A percentile compares a stretch with the other conserved stretches of the same genome.
Evolutionary conservation across 1,284 basidiomycete genomes (phyloP).

Genomic region (Trametes polyzona): DNA sequence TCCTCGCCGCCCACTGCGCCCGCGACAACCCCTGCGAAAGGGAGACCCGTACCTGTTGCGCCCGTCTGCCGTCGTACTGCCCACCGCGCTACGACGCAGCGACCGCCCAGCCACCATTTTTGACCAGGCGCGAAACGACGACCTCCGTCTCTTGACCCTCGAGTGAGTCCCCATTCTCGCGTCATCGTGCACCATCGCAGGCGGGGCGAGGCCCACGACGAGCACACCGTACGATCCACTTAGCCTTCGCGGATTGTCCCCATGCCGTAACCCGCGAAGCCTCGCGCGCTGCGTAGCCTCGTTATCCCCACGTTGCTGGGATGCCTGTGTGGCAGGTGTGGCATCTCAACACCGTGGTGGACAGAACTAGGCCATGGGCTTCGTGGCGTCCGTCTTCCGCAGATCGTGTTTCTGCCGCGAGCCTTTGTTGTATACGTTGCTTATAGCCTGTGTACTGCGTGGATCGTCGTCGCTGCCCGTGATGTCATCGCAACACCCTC

Average conservation of each 20-base stretch:
- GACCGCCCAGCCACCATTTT: constrained; percentile 58
- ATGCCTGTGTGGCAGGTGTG: constrained; percentile 5
- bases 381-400: constrained; percentile 3
- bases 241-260: background rate
- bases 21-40: constrained; percentile 17
- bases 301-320: constrained; percentile 2
- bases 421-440: background rate
- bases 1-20: background rate
- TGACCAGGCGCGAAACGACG: constrained; percentile 75
- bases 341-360: background rate
- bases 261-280: background rate
- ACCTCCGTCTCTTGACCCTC: constrained; percentile 82
- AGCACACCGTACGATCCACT: background rate
- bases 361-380: background rate
- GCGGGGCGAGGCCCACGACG: background rate
- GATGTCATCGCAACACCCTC: constrained; percentile 3
- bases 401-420: constrained; percentile 8
- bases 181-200: constrained; percentile 21
- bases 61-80: constrained; percentile 42
- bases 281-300: constrained; percentile 4
- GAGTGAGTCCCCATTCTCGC: constrained; percentile 52
- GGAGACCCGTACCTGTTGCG: constrained; percentile 16
- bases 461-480: background rate
- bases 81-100: constrained; percentile 43
- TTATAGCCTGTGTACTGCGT: background rate